Conservation (phyloP, 2,329 filamentous ascomycete genomes). For the Amauroascus verrucosus region DNA sequence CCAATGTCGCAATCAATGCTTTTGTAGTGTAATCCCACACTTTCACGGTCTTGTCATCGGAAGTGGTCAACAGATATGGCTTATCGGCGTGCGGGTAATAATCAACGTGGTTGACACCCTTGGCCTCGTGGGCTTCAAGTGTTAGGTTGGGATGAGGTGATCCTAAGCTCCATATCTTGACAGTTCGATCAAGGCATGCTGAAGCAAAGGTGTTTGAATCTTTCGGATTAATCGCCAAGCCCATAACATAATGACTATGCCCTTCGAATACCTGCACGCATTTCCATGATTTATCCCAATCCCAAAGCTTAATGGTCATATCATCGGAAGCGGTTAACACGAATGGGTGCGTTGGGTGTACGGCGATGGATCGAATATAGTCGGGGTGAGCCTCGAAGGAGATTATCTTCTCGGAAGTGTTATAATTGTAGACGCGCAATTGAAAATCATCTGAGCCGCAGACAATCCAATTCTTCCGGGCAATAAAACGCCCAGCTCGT, state of each 20-base stretch:
- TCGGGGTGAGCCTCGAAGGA: conserved; percentile 96
- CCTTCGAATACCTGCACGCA: conserved; percentile 95
- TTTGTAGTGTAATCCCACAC: conserved; percentile 99
- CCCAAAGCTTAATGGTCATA: conserved; percentile 98
- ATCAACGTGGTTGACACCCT: conserved; percentile 96
- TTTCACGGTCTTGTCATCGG: conserved; percentile 92
- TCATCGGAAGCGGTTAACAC: conserved; percentile 94
- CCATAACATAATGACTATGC: conserved; percentile 95
- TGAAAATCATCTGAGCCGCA: conserved; percentile 91
- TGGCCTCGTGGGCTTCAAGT: conserved; percentile 90
- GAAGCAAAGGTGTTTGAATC: conserved; percentile 89
- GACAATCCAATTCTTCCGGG: conserved; percentile 98
- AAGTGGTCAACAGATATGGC: conserved; percentile 86
- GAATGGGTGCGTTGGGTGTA: conserved; percentile 91
- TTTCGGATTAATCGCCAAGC: conserved; percentile 92
- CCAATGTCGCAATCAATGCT: conserved; percentile 87
- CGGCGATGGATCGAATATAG: conserved; percentile 92
- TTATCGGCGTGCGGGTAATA: conserved; percentile 63
- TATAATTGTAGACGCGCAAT: conserved; percentile 92
- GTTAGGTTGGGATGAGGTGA: conserved; percentile 94
- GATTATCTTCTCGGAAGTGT: conserved; percentile 96
- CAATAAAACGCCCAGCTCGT: conserved; percentile 88
- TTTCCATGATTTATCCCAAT: conserved; percentile 98
- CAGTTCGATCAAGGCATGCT: conserved; percentile 88
- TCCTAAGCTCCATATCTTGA: conserved; percentile 96